Evolutionary conservation across 345 rosid genomes (phyloP).

Genomic region (Eutrema japonicum): DNA sequence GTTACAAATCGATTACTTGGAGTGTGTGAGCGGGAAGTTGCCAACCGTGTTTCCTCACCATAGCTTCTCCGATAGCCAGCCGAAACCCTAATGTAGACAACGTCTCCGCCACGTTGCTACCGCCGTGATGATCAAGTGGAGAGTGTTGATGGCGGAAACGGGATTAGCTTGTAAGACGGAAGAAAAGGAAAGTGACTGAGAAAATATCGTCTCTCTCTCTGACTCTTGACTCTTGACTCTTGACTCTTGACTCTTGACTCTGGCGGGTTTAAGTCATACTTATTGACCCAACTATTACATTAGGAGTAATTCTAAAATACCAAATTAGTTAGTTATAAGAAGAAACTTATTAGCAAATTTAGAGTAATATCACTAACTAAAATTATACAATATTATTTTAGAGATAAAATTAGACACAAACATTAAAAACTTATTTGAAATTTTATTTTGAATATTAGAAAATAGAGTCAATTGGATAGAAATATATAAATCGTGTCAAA

Average conservation of each 20-base stretch:
- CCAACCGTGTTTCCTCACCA: conserved; percentile 99
- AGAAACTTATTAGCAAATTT: no score
- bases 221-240: neutral
- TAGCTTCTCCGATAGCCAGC: conserved; percentile 43
- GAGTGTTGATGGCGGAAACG: neutral
- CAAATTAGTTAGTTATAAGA: no score
- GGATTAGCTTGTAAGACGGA: neutral
- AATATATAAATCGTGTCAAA: no score
- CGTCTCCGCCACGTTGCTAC: neutral
- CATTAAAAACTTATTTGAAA: no score
- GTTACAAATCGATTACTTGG: conserved; percentile 53
- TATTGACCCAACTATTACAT: conserved; percentile 17
- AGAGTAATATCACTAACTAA: no score
- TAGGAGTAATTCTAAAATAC: neutral
- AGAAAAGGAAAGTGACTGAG: neutral
- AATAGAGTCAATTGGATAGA: no score
- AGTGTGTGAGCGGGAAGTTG: conserved; percentile 93
- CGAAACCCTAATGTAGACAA: conserved; percentile 21
- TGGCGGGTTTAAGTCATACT: neutral
- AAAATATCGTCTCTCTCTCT: neutral
- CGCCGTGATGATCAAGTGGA: conserved; percentile 1
- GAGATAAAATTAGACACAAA: no score
- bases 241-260: neutral
- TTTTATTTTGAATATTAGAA: no score
- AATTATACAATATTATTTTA: no score